Evolutionary conservation across 2,329 filamentous ascomycete species (phyloP), one percentile per base, ranked within the genome.

Genomic region (Exophiala bonariae): DNA sequence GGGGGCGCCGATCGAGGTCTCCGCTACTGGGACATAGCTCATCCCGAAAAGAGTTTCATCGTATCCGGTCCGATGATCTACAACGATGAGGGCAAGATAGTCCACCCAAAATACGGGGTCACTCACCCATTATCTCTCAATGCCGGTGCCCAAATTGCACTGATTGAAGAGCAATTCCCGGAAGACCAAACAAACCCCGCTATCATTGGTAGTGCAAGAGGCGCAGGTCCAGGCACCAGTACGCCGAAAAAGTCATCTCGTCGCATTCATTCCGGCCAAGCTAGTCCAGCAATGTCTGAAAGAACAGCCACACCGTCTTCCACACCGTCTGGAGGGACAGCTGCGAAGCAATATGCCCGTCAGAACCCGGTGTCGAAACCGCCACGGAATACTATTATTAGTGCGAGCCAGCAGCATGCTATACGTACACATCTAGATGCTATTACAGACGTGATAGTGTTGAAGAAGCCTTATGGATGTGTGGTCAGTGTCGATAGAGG

Each of bases 401-500:
- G 86, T 52, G 73, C 87, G 56, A 87, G 95, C 69, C 91, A 96
- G 65, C 89, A 95, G 66, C 83, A 89, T 67, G 67, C 99, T 58
- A 71, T 97, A 47, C 86, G 83, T 64, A 89, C 86, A 49, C 93
- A 99, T 69, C 68, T 96, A 60, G 93, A 99, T 69, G 83, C 83
- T 3, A 84, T 99, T 49, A 80, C 87, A 61, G 92, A 97, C 69
- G 83, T 96, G 57, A 86, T 86, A n/a, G 72, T 97, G 62, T 68
- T 99, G 58, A 89, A 96, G 72, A 77, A 81, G 55, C 93, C 93
- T 18, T 96, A 95, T 66, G 87, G 86, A 3, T 96, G 97, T 89
- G 86, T 91, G 26, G 77, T 97, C 40, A 95, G 87, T 57, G 91
- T 87, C 44, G 93, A 99, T 73, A 78, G 92, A 59, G 87, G 85